Percentiles rank a stretch among this genome's conserved stretches.
Conservation (phyloP, 441 rosid species). For the Populus hybrid region DNA sequence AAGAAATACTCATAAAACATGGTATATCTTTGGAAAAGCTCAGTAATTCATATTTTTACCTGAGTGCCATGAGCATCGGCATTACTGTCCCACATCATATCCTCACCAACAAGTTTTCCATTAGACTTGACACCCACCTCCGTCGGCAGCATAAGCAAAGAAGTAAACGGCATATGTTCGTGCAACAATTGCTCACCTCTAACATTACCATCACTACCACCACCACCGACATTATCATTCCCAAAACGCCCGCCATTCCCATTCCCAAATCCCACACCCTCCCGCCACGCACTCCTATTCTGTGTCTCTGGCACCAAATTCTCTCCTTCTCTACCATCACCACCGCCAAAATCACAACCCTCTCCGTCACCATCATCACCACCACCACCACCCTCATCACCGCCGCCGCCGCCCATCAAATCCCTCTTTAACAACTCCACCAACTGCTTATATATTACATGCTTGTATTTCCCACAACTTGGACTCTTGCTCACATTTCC, state of each 20-base stretch:
- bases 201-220: conserved; percentile 1
- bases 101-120: conserved; percentile 13
- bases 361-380: background rate
- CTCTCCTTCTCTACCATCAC: conserved; percentile 34
- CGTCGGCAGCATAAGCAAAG: conserved; percentile 30
- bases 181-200: conserved; percentile 20
- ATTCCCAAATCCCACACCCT: conserved; percentile 22
- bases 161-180: conserved; percentile 25
- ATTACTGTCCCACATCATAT: conserved; percentile 31
- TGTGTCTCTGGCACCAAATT: conserved; percentile 29
- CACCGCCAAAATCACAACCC: conserved; percentile 35
- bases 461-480: conserved; percentile 53
- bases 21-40: background rate
- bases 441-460: conserved; percentile 57
- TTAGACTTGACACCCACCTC: conserved; percentile 27
- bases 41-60: conserved; percentile 30
- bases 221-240: conserved; percentile 15
- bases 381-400: background rate
- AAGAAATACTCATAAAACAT: background rate
- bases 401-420: conserved; percentile 21
- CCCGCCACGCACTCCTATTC: conserved; percentile 26
- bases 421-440: conserved; percentile 47
- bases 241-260: conserved; percentile 19
- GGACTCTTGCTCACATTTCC: conserved; percentile 35
- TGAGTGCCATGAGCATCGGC: conserved; percentile 37